phyloP scores from a whole-genome alignment of 345 rosid genomes.

The Eucalyptus shirleyi region DNA sequence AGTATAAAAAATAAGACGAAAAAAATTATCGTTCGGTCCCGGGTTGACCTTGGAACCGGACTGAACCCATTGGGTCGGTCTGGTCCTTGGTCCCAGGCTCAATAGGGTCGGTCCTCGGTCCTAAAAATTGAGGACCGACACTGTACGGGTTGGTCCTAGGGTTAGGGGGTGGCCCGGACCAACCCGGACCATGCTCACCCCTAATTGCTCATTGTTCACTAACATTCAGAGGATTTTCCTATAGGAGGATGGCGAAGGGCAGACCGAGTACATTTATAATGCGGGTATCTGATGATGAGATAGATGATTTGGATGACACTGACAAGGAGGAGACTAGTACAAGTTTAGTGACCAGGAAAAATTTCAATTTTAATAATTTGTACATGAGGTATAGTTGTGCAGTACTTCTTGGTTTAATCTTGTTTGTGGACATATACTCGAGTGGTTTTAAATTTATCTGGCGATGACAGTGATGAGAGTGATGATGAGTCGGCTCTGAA shows the following conservation, averaged over 20 bases:
- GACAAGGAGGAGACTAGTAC: constrained; percentile 12
- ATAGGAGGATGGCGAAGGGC: constrained; percentile 15
- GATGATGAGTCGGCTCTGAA: constrained; percentile 28
- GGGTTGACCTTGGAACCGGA: no score
- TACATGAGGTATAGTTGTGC: constrained; percentile 32
- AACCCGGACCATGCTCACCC: no score
- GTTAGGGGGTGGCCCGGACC: no score
- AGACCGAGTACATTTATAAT: constrained; percentile 15
- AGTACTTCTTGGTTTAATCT: not conserved
- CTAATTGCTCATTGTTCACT: no score
- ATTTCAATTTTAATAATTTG: constrained; percentile 35
- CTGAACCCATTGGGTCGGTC: no score
- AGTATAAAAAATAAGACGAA: no score
- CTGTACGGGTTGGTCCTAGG: no score
- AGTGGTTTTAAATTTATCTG: not conserved
- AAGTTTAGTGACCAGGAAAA: constrained; percentile 11
- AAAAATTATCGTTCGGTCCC: no score
- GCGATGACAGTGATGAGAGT: constrained; percentile 41
- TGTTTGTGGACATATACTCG: not conserved
- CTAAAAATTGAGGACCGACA: no score
- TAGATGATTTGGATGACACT: constrained; percentile 23
- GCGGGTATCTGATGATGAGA: constrained; percentile 50
- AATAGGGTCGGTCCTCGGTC: no score
- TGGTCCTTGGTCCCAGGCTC: no score
- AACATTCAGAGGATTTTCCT: not conserved